These are phyloP conservation scores for Conticribra guillardii DNA, from an alignment of 108 stramenopile species.

Conservation along the genomic window DNA sequence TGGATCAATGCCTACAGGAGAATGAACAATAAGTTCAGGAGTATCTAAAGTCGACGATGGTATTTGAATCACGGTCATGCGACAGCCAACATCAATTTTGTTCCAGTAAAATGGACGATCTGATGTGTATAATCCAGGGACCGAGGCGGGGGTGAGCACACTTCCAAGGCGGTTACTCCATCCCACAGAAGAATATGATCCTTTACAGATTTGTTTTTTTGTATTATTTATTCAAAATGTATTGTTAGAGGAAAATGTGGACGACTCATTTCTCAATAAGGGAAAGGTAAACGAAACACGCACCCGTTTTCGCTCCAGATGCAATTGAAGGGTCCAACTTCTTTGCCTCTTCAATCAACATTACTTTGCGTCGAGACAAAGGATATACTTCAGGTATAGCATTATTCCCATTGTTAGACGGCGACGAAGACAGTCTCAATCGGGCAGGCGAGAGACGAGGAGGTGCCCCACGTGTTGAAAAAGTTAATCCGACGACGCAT, in stretches of 20 bases:
- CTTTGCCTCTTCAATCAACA: constrained; percentile 40
- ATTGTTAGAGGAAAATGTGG: neutral
- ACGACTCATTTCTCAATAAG: neutral
- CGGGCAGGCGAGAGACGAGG: neutral
- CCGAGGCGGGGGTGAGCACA: constrained; percentile 68
- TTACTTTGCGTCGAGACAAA: constrained; percentile 24
- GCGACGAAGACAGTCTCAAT: neutral
- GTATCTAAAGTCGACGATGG: constrained; percentile 15
- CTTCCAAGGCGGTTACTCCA: constrained; percentile 63
- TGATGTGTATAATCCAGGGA: constrained; percentile 69
- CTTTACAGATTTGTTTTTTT: constrained; percentile 2
- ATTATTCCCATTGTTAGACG: neutral
- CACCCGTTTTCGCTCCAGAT: constrained; percentile 9
- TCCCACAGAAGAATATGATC: constrained; percentile 51
- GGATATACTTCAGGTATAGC: constrained; percentile 25
- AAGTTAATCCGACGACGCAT: neutral
- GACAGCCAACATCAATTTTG: constrained; percentile 85
- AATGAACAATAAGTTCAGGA: constrained; percentile 74
- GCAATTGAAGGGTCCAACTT: constrained; percentile 22
- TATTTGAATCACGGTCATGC: constrained; percentile 77
- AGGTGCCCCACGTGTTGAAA: neutral
- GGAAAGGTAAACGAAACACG: neutral
- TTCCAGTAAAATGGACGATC: constrained; percentile 88
- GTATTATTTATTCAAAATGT: neutral
- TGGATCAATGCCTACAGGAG: constrained; percentile 67